These are phyloP conservation scores for Pythium coloratum DNA, from an alignment of 352 stramenopile genomes.

Conservation along the genomic window DNA sequence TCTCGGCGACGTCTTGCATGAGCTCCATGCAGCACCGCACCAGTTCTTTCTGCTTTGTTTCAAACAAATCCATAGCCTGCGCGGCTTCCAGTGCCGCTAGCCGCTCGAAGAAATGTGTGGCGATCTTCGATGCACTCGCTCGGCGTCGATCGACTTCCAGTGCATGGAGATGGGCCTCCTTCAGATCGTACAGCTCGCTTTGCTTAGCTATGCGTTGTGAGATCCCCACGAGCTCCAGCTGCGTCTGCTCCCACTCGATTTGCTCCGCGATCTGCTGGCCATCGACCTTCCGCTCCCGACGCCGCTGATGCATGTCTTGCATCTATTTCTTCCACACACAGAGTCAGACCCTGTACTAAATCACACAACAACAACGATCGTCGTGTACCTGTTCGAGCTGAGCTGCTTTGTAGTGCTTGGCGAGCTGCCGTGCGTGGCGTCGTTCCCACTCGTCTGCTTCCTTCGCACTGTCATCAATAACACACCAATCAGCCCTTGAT, in stretches of 20 bases:
- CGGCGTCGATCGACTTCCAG: conserved; percentile 38
- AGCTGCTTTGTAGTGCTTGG: conserved; percentile 26
- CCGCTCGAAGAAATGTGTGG: conserved; percentile 48
- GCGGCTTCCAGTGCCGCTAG: conserved; percentile 35
- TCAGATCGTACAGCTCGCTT: conserved; percentile 21
- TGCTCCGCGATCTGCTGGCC: conserved; percentile 30
- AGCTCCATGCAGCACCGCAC: conserved; percentile 24
- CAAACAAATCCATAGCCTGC: conserved; percentile 37
- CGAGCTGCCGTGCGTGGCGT: neutral
- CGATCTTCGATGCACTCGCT: conserved; percentile 28
- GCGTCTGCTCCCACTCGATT: conserved; percentile 40
- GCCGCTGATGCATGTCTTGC: conserved; percentile 19
- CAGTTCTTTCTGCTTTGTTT: conserved; percentile 19
- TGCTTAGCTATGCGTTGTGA: conserved; percentile 8
- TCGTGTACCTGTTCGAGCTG: conserved; percentile 31
- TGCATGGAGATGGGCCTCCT: conserved; percentile 25
- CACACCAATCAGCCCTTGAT: no score
- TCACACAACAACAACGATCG: no score
- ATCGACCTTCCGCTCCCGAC: conserved; percentile 33
- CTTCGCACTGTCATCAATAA: neutral
- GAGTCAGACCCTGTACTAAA: no score
- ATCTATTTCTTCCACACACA: conserved; percentile 22
- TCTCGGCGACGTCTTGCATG: conserved; percentile 10
- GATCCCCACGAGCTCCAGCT: conserved; percentile 27
- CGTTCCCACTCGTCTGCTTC: conserved; percentile 18